Percentiles rank a stretch among this genome's conserved stretches.
These are phyloP conservation scores for Verticillium dahliae DNA, from an alignment of 2,329 filamentous ascomycete genomes.

Conservation along the genomic window DNA sequence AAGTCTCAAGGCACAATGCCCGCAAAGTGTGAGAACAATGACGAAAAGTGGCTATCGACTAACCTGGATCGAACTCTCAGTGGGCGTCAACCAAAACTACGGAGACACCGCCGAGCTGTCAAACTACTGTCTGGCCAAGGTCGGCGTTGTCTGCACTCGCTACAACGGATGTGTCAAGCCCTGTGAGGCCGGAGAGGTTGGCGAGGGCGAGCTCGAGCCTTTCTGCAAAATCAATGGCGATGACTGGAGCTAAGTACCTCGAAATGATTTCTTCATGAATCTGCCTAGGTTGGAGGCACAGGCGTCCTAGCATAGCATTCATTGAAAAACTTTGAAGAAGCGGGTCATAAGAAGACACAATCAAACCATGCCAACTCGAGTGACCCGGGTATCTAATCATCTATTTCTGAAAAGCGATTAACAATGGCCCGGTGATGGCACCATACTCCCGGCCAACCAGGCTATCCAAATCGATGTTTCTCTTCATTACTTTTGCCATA, in stretches of 20 bases:
- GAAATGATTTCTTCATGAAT: not conserved
- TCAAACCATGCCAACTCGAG: not conserved
- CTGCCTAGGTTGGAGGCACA: not conserved
- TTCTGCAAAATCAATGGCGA: slow-evolving; percentile 3
- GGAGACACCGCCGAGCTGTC: slow-evolving; percentile 23
- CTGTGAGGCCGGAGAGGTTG: slow-evolving; percentile 3
- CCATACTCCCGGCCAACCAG: not conserved
- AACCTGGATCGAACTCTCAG: slow-evolving; percentile 3
- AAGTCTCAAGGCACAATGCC: not conserved
- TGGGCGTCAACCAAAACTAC: slow-evolving; percentile 31
- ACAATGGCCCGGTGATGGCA: not conserved
- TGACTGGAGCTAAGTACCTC: not conserved
- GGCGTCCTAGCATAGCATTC: too few species aligned
- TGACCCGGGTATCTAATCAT: not conserved
- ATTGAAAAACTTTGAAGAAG: not conserved
- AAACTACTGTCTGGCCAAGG: slow-evolving; percentile 14
- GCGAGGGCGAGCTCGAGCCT: slow-evolving; percentile 1
- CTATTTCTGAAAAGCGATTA: not conserved
- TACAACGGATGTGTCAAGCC: slow-evolving; percentile 4
- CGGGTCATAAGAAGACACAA: not conserved
- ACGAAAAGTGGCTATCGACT: not conserved
- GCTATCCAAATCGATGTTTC: not conserved
- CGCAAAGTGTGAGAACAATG: not conserved
- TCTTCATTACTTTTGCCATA: too few species aligned
- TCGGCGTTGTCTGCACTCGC: slow-evolving; percentile 3